A percentile compares a stretch with the other conserved stretches of the same genome.
Evolutionary conservation across 352 stramenopile genomes (phyloP).

Genomic region (Elongisporangium undulatum): DNA sequence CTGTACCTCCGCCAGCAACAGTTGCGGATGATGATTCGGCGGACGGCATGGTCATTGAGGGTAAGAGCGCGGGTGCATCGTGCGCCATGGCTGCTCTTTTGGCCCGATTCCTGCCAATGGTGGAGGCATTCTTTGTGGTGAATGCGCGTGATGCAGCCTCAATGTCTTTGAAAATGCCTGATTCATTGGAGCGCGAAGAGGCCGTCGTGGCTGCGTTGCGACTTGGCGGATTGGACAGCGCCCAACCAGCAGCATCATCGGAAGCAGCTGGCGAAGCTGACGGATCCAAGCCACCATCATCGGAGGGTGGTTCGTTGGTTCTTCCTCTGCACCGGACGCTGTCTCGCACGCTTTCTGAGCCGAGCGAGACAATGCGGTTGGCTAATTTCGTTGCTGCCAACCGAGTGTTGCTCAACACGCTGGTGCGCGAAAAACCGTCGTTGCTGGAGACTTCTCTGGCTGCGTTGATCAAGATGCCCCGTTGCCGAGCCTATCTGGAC

Average conservation of each 20-base stretch:
- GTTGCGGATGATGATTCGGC: slow-evolving; percentile 47
- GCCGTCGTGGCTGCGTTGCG: slow-evolving; percentile 70
- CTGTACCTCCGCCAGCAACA: neutral
- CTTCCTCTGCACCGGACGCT: slow-evolving; percentile 7
- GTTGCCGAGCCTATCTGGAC: slow-evolving; percentile 94
- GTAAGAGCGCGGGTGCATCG: slow-evolving; percentile 83
- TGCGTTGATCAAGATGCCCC: slow-evolving; percentile 94
- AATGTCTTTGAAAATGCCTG: slow-evolving; percentile 69
- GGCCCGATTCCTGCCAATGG: slow-evolving; percentile 96
- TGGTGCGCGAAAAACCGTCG: slow-evolving; percentile 95
- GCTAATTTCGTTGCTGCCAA: slow-evolving; percentile 94
- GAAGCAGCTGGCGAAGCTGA: slow-evolving; percentile 18
- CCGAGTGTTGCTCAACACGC: slow-evolving; percentile 96
- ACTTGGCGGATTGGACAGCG: slow-evolving; percentile 49
- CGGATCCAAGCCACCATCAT: slow-evolving; percentile 1
- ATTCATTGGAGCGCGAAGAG: slow-evolving; percentile 75
- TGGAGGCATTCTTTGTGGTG: slow-evolving; percentile 99
- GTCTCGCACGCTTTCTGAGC: slow-evolving; percentile 40
- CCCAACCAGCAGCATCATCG: slow-evolving; percentile 6
- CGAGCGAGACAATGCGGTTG: slow-evolving; percentile 64
- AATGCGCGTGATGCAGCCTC: slow-evolving; percentile 88
- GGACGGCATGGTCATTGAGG: slow-evolving; percentile 82
- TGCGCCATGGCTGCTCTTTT: slow-evolving; percentile 92
- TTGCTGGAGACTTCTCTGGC: slow-evolving; percentile 95
- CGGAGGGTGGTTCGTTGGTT: neutral